A percentile compares a stretch with the other conserved stretches of the same genome.
Evolutionary conservation across 1,284 basidiomycete species (phyloP).

Genomic region (Ganoderma sinense): DNA sequence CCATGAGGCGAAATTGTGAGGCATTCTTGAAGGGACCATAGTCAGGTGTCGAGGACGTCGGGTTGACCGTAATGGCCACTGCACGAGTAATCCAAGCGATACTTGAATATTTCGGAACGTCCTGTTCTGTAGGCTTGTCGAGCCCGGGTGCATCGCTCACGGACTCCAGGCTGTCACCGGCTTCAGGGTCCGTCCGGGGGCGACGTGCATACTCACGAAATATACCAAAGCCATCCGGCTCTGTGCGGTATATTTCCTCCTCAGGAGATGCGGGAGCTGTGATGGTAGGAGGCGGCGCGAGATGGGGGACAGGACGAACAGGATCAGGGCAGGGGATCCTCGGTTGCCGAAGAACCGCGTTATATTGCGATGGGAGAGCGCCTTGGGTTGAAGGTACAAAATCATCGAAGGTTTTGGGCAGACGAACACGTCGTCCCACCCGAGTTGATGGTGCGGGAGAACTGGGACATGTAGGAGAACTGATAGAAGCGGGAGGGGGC

Average conservation of each 20-base stretch:
- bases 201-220: slow-evolving; percentile 4
- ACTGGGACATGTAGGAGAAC: not conserved
- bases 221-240: not conserved
- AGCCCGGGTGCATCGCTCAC: slow-evolving; percentile 1
- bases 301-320: too few species aligned
- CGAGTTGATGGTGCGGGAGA: not conserved
- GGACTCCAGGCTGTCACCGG: not conserved
- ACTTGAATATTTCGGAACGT: not conserved
- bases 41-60: not conserved
- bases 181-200: slow-evolving; percentile 12
- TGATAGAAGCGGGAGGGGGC: not conserved
- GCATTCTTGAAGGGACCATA: not conserved
- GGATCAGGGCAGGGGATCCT: not conserved
- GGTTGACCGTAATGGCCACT: not conserved
- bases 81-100: slow-evolving; percentile 9
- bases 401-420: not conserved
- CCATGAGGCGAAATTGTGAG: slow-evolving; percentile 1
- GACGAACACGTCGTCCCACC: not conserved
- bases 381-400: not conserved
- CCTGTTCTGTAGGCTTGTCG: not conserved
- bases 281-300: not conserved
- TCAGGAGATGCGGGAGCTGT: not conserved
- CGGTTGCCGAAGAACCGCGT: not conserved
- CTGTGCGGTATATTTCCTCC: not conserved
- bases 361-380: not conserved